Evolutionary conservation across 345 rosid genomes (phyloP), one percentile per base, ranked within the genome.

Genomic region (Balakata baccata): DNA sequence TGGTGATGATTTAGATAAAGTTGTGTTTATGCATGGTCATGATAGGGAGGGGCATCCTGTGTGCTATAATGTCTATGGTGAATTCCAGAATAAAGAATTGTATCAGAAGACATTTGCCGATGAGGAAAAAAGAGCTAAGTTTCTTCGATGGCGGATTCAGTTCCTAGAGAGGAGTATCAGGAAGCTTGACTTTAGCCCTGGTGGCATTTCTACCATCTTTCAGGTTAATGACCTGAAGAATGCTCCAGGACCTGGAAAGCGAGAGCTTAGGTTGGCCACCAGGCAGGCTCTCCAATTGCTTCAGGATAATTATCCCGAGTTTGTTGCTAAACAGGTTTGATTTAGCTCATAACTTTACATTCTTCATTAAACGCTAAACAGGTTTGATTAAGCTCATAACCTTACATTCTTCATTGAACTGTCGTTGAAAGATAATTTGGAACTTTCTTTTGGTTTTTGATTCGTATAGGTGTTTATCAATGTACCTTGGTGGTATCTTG

Each of bases 401-500:
- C n/a, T n/a, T 62, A 6, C 16, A 54, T 25, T 49, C 20, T 45
- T 74, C 56, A 37, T 47, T 54, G 25, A 20, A 62, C 39, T 51
- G 57, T 69, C 52, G 20, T 70, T 43, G 18, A 50, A 29, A 9
- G 1, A n/a, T 41, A 67, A 41, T 34, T 39, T 18, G 16, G 12
- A 16, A 2, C 14, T 11, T 23, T 41, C 29, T 43, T 66, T 5
- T 34, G 68, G 64, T 51, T 54, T 74, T 69, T 54, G 37, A 41
- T 59, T 72, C 52, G 41, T 76, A 29, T 64, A 94, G 98, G 84
- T 94, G 74, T 90, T 92, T 75, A 87, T 94, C 81, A 94, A 94
- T 79, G 98, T 94, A 17, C 97, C 97, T 11, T 94, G 98, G 98
- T 94, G 98, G 98, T 90, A 94, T 80, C 81, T 92, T 68, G 97